Evolutionary conservation across 768 basidiomycete genomes (phyloP), one percentile per base, ranked within the genome.

Genomic region (Mycena crocata): DNA sequence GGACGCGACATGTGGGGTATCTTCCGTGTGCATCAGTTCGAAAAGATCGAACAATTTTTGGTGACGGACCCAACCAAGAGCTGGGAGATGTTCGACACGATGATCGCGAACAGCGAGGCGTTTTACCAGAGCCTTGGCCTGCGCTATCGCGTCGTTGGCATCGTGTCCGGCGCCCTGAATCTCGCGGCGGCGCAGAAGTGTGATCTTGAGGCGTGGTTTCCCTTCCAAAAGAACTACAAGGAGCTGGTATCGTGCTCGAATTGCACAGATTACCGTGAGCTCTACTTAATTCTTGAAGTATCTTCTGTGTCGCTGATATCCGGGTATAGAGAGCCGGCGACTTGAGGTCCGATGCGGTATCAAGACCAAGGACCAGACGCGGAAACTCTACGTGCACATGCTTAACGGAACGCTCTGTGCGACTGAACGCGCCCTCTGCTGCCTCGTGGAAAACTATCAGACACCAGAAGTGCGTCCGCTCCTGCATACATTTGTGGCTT

Each of bases 1-100:
- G 98, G 98, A 5, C 92, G 95, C 60, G 98, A 99, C 72, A 98
- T 97, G 86, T 98, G 98, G 96, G 98, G 98, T 62, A 98, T 99
- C 80, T 99, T 99, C 90, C 94, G 98, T 26, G 97, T 99, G 59
- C 98, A 99, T 77, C 98, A 99, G 80, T 99, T 99, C 71, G 98
- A 99, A 82, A 99, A 99, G 84, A 88, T 99, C 57, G 98, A 99
- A 77, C 90, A 99, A 84, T 99, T 99, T 80, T 90, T 93, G 82
- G 87, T 99, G 72, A 98, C 97, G 9, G 92, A 95, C 28, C 96
- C 98, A 1, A 92, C 93, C 71, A 92, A 95, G 77, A 97, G 96
- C 75, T 96, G 96, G 92, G 91, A 89, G 77, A 92, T 91, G 88
- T 93, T 99, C 73, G 93, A 99, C 64, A 82, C 82, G 64, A 99